Percentiles rank a stretch among this genome's conserved stretches.
Evolutionary conservation across 2,329 filamentous ascomycete species (phyloP).

Genomic region (Exophiala alcalophila): DNA sequence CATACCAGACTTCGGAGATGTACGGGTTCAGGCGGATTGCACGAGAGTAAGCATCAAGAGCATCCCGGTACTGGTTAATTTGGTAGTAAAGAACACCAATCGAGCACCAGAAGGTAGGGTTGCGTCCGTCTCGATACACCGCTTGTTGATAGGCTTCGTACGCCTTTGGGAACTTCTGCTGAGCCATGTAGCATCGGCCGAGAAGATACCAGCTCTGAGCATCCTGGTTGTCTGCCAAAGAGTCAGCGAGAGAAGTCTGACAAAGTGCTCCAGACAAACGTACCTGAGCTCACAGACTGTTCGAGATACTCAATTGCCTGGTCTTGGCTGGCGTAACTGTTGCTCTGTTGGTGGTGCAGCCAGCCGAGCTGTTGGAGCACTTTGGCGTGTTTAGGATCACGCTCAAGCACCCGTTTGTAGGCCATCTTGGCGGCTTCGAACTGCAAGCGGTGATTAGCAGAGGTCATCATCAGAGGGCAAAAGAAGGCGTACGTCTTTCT

Average conservation of each 20-base stretch:
- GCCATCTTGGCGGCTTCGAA: constrained; percentile 91
- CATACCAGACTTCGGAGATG: constrained; percentile 99
- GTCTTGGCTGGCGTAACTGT: constrained; percentile 86
- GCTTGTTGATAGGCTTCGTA: constrained; percentile 99
- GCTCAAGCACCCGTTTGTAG: constrained; percentile 88
- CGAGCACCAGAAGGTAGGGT: constrained; percentile 99
- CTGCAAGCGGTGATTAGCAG: constrained; percentile 50
- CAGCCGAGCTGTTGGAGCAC: constrained; percentile 96
- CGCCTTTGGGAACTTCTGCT: constrained; percentile 97
- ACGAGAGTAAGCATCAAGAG: constrained; percentile 93
- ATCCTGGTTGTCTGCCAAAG: constrained; percentile 74
- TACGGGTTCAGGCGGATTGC: constrained; percentile 96
- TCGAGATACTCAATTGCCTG: constrained; percentile 95
- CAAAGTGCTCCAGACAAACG: constrained; percentile 36
- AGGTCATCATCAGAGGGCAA: constrained; percentile 1
- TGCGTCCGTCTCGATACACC: constrained; percentile 94
- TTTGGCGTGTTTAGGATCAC: constrained; percentile 94
- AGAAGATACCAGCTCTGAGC: constrained; percentile 98
- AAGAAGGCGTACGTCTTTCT: constrained; percentile 83
- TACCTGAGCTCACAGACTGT: constrained; percentile 90
- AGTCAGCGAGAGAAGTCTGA: constrained; percentile 1
- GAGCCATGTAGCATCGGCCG: constrained; percentile 97
- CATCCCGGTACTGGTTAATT: constrained; percentile 98
- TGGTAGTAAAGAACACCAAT: constrained; percentile 99
- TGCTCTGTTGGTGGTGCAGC: constrained; percentile 96